phyloP scores from a whole-genome alignment of 441 rosid species.

The Gossypium gossypioides region DNA sequence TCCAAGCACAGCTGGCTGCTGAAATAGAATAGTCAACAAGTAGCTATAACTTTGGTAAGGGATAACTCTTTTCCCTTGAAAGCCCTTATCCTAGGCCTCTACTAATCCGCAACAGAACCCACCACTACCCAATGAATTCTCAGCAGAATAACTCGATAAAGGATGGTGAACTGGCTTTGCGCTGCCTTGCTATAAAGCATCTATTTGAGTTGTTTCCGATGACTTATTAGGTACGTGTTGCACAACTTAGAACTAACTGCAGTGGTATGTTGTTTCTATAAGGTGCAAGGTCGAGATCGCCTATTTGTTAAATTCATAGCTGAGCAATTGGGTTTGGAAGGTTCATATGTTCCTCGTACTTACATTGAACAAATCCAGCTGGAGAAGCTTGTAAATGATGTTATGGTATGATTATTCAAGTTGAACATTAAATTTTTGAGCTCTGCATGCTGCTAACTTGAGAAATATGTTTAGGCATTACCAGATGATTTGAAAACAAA shows the following conservation, averaged over 20 bases:
- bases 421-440: conserved; percentile 8
- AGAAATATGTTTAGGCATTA: conserved; percentile 56
- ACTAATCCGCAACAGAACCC: background rate
- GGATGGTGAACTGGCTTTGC: background rate
- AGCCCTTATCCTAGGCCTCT: background rate
- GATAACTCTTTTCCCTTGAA: background rate
- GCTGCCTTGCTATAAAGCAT: background rate
- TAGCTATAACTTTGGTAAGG: background rate
- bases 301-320: conserved; percentile 51
- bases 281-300: conserved; percentile 98
- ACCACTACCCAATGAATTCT: background rate
- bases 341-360: conserved; percentile 83
- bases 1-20: background rate
- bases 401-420: conserved; percentile 54
- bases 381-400: conserved; percentile 93
- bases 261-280: conserved; percentile 16
- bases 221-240: background rate
- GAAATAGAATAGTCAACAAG: background rate
- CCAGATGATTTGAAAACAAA: conserved; percentile 90
- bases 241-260: conserved; percentile 10
- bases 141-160: background rate
- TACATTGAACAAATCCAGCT: conserved; percentile 96
- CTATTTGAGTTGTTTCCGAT: background rate
- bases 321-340: conserved; percentile 79
- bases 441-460: conserved; percentile 27